Evolutionary conservation across 2,329 filamentous ascomycete species (phyloP).

Genomic region (Sporothrix variecibatus): DNA sequence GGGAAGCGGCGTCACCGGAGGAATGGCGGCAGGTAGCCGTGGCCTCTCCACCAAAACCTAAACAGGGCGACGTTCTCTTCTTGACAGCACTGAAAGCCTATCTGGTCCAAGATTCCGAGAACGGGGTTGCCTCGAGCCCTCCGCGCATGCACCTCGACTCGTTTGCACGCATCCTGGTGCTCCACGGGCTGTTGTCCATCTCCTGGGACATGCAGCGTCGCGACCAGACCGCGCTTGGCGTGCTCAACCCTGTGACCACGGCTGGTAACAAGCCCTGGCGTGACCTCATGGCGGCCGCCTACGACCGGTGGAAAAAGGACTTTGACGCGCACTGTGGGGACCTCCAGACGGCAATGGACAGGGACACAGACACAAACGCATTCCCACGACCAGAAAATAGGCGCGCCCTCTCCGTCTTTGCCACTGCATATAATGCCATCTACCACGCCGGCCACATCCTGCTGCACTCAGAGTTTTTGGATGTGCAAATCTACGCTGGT

Average conservation of each 20-base stretch:
- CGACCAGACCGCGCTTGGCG: constrained; percentile 30
- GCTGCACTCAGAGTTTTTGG: constrained; percentile 28
- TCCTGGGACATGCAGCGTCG: constrained; percentile 32
- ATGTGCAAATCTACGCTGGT: constrained; percentile 32
- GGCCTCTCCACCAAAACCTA: background rate
- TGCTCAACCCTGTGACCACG: background rate
- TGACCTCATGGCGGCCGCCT: constrained; percentile 21
- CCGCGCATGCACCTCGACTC: constrained; percentile 19
- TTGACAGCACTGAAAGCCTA: background rate
- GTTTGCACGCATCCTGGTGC: constrained; percentile 25
- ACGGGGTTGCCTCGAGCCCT: background rate
- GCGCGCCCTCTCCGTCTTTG: constrained; percentile 14
- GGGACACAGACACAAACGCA: background rate
- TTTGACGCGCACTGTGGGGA: constrained; percentile 26
- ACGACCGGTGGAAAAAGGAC: constrained; percentile 27
- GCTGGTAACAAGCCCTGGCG: constrained; percentile 20
- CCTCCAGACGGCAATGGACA: background rate
- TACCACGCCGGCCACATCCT: constrained; percentile 29
- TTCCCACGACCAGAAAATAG: background rate
- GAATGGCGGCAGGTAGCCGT: constrained; percentile 7
- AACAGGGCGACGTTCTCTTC: background rate
- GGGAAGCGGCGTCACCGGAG: constrained; percentile 27
- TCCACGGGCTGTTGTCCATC: constrained; percentile 31
- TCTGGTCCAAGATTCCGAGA: background rate
- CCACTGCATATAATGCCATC: constrained; percentile 24